Evolutionary conservation across 352 stramenopile species (phyloP), one percentile per base, ranked within the genome.

Genomic region (Phytophthora palmivora): DNA sequence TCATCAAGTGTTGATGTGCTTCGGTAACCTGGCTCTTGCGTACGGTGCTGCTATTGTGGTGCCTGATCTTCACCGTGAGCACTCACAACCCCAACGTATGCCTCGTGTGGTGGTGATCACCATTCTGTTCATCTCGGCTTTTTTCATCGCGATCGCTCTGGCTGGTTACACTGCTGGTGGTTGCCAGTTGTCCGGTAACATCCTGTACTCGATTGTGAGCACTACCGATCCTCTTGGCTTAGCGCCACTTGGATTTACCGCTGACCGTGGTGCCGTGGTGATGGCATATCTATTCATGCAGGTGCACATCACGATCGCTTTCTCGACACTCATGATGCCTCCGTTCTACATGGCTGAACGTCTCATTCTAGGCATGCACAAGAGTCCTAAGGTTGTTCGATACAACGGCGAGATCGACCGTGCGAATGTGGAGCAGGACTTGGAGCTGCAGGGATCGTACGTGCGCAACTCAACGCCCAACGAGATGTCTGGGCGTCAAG

Each of bases 341-440:
- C 71, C 78, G 8, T 82, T 89, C 57, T 91, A 70, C 74, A 78
- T 88, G 37, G 55, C 75, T 12, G 82, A 91, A 51, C 79, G 82
- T 58, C 39, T 87, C 0, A 41, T 91, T 16, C 54, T 91, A 4
- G 79, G 82, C 37, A 87, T 91, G 76, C 82, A 91, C 69, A 63
- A 83, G 54, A 44, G 59, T 5, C 55, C 58, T 15, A 36, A 62
- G 19, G 57, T 73, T 11, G 58, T 76, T 43, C 58, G 34, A 6
- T 70, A 58, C 15, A 63, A 71, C 28, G 50, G 52, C 26, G 46
- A 75, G 34, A 34, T 59, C 16, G 63, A 70, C 48, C 53, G 52
- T 2, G 58, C 47, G 10, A 61, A 70, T 39, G 41, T 60, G 38
- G 57, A 70, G 1, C 57, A 67, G 9, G 70, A 79, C n/a, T 21